phyloP scores from a whole-genome alignment of 2,329 filamentous ascomycete species.

The Pseudogymnoascus sp. region DNA sequence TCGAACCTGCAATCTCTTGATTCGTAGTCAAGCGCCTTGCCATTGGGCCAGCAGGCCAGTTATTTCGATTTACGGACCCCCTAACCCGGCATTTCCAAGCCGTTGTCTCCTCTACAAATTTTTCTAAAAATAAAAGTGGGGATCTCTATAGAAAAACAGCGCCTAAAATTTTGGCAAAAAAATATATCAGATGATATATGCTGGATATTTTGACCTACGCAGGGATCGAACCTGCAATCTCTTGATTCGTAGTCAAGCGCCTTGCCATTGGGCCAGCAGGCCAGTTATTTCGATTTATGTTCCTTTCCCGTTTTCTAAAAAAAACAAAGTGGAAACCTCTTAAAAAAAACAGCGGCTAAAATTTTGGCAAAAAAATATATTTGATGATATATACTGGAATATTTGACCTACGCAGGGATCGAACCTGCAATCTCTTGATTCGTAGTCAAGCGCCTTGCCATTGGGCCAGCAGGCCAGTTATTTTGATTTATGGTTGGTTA shows the following conservation, averaged over 20 bases:
- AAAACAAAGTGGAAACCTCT: background rate
- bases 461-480: constrained; percentile 33
- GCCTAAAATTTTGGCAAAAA: background rate
- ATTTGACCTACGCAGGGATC: constrained; percentile 31
- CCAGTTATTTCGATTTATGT: constrained; percentile 7
- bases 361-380: background rate
- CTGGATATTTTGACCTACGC: constrained; percentile 23
- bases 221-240: constrained; percentile 41
- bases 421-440: constrained; percentile 45
- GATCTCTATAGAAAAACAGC: too few species aligned
- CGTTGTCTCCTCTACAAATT: background rate
- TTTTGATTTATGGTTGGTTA: background rate
- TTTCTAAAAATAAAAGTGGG: background rate
- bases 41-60: constrained; percentile 41
- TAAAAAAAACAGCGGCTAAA: too few species aligned
- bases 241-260: constrained; percentile 45
- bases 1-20: constrained; percentile 35
- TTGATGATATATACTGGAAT: background rate
- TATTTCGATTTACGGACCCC: background rate
- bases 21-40: constrained; percentile 51
- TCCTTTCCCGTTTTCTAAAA: background rate
- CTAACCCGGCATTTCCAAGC: background rate
- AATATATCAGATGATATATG: background rate
- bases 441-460: constrained; percentile 45
- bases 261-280: constrained; percentile 40